Evolutionary conservation across 306 rosid species (phyloP).

Genomic region (Nissolia schottii): DNA sequence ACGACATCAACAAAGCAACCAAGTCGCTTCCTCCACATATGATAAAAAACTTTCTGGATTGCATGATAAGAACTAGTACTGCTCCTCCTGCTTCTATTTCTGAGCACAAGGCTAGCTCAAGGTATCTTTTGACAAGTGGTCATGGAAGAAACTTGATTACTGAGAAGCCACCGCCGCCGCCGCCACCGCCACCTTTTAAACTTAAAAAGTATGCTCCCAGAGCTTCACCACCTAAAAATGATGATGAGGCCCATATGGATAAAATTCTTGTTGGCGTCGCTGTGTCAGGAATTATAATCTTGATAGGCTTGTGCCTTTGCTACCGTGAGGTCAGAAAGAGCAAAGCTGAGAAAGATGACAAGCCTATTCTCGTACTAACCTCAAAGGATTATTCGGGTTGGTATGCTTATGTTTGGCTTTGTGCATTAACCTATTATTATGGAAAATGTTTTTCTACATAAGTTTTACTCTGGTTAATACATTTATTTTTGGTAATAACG

Average conservation of each 20-base stretch:
- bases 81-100: conserved; percentile 27
- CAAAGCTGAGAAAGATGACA: conserved; percentile 39
- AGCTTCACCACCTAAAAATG: conserved; percentile 9
- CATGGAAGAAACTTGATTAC: conserved; percentile 43
- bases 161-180: conserved; percentile 14
- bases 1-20: not conserved
- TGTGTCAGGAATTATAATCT: conserved; percentile 25
- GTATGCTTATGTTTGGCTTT: conserved; percentile 35
- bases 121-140: conserved; percentile 22
- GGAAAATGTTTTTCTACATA: not conserved
- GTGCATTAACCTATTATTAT: not conserved
- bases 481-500: not conserved
- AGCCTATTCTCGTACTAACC: conserved; percentile 45
- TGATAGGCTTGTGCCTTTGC: conserved; percentile 41
- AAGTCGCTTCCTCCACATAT: conserved; percentile 28
- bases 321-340: conserved; percentile 12
- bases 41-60: conserved; percentile 26
- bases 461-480: not conserved
- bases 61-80: conserved; percentile 39
- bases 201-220: not conserved
- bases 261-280: conserved; percentile 8
- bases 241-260: not conserved
- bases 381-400: conserved; percentile 40
- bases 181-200: conserved; percentile 6
- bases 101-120: not conserved